A percentile compares a stretch with the other conserved stretches of the same genome.
phyloP scores from a whole-genome alignment of 164 flowering plant genomes.

The Aristolochia contorta region DNA sequence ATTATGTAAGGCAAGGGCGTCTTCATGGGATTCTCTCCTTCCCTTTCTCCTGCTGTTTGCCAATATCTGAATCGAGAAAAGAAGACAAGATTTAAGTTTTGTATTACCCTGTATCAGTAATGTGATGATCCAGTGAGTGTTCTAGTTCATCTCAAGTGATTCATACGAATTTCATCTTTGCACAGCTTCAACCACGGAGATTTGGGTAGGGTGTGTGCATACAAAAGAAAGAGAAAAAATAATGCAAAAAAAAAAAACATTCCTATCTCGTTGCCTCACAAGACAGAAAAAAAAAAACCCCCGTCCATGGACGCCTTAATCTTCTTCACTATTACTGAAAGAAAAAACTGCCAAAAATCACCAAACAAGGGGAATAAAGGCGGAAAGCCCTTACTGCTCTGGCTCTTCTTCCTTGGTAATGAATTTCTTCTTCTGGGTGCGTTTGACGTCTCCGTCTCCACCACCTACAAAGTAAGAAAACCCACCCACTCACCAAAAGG shows the following conservation, averaged over 20 bases:
- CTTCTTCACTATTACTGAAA: background rate
- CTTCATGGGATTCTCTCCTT: constrained; percentile 94
- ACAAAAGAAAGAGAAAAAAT: no score
- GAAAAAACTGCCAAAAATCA: background rate
- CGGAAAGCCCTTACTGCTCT: constrained; percentile 48
- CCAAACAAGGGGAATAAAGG: background rate
- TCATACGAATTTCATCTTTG: no score
- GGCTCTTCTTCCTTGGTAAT: constrained; percentile 94
- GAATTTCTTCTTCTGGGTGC: constrained; percentile 68
- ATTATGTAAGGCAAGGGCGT: constrained; percentile 91
- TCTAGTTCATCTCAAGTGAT: no score
- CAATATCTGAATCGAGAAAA: constrained; percentile 51
- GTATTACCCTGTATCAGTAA: no score
- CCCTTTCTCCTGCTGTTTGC: constrained; percentile 92
- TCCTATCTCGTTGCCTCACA: no score
- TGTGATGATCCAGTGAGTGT: no score
- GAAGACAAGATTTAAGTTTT: background rate
- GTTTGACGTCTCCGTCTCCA: constrained; percentile 52
- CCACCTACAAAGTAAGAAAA: constrained; percentile 36
- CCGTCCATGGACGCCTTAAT: background rate
- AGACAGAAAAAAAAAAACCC: no score
- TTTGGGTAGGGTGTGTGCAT: no score
- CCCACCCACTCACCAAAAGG: background rate
- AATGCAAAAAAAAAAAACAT: no score
- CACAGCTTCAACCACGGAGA: no score